phyloP scores from a whole-genome alignment of 139 green algal species.

The Coccomyxa sp. region DNA sequence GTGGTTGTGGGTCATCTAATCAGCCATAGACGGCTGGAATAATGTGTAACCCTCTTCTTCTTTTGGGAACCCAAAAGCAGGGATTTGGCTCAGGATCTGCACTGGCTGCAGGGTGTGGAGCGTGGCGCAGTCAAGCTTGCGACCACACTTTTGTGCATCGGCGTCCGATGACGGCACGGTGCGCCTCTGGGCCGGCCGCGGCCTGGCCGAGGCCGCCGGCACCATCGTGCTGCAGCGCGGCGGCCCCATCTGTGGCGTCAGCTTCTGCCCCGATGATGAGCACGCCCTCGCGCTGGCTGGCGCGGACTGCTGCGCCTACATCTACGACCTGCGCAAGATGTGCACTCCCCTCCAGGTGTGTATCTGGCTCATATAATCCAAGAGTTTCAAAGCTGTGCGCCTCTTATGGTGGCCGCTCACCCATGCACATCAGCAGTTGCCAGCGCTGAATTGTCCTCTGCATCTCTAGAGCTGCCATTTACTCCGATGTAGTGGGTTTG shows the following conservation, averaged over 20 bases:
- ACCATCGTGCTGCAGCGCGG: constrained; percentile 9
- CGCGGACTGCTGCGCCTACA: constrained; percentile 62
- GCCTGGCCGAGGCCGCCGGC: constrained; percentile 22
- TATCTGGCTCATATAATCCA: not conserved
- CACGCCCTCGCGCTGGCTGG: constrained; percentile 74
- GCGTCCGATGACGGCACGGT: constrained; percentile 81
- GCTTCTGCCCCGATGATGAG: constrained; percentile 54
- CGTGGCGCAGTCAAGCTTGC: constrained; percentile 56
- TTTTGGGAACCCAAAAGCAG: no score
- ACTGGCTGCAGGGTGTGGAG: constrained; percentile 65
- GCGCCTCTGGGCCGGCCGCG: constrained; percentile 63
- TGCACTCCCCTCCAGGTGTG: constrained; percentile 24
- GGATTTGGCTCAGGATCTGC: no score
- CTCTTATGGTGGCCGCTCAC: not conserved
- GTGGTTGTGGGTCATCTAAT: no score
- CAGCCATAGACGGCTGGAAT: no score
- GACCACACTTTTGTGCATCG: constrained; percentile 51
- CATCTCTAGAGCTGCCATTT: not conserved
- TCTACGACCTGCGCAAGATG: constrained; percentile 67
- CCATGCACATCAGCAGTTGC: not conserved
- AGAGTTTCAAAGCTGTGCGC: not conserved
- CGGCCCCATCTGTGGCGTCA: constrained; percentile 63
- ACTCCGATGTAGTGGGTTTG: no score
- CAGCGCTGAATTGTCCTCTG: no score
- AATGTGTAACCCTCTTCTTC: no score